Base-by-base conservation (phyloP, 805 yeast species). In the Helenozyma baotianmanensis region DNA sequence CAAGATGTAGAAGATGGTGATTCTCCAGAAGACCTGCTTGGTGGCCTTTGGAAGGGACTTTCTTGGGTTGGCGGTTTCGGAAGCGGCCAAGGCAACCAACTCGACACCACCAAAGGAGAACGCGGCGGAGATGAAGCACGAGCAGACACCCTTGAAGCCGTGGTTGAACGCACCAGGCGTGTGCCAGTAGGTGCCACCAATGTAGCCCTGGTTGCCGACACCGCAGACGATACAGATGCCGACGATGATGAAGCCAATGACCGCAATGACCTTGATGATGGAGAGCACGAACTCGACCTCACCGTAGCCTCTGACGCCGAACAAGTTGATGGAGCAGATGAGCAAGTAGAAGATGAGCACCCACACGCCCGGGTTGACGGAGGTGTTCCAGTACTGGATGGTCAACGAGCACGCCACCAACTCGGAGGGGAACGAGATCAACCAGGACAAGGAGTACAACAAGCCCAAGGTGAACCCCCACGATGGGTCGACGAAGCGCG, bases 51-150 rank as follows among this genome's bases (percentile, higher is more conserved):
- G 80, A 47, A 77, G 70, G 12, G 79, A 71, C 39, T 60, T 68
- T 45, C 74, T 62, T 40, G 82, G 81, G 50, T 73, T 64, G 25
- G 62, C 57, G 33, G 74, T 75, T 43, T 74, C 79, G 14, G 76
- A 76, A 12, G 82, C 80, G 21, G 78, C 76, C 37, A 76, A 56
- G 11, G 78, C 78, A 40, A 76, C 68, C 43, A 72, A 68, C 56
- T 77, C 82, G 28, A 76, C 68, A 53, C 79, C 80, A 49, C 81
- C 81, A 39, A 74, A 74, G 2, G 82, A 69, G 49, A 76, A 77
- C 6, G 80, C 78, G 11, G 80, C 73, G 12, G 72, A 68, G 23
- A 76, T 72, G 38, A 77, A 67, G 22, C 72, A 72, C 15, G 70
- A 58, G 35, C 69, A 66, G 23, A 75, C 66, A 50, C 81, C 81